These are phyloP conservation scores for Fusarium sp. DNA, from an alignment of 2,329 filamentous ascomycete genomes.

Conservation along the genomic window DNA sequence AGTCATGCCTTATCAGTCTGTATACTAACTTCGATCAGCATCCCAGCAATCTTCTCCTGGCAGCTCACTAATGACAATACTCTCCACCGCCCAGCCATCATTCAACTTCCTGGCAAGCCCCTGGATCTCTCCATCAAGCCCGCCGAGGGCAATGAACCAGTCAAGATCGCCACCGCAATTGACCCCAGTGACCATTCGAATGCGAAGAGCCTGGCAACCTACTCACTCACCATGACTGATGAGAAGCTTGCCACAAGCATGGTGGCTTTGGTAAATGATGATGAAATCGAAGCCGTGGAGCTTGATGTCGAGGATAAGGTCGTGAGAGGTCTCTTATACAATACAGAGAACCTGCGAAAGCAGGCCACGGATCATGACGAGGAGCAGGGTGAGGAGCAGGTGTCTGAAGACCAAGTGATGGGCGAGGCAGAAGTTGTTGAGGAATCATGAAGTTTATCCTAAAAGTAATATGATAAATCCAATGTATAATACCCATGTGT, in stretches of 20 bases:
- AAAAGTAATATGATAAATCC: neutral
- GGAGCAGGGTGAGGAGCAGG: slow-evolving; percentile 42
- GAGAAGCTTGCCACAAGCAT: slow-evolving; percentile 51
- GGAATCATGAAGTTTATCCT: neutral
- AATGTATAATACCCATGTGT: neutral
- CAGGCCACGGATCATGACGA: slow-evolving; percentile 48
- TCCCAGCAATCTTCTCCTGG: slow-evolving; percentile 76
- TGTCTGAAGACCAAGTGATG: slow-evolving; percentile 23
- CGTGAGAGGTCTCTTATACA: slow-evolving; percentile 60
- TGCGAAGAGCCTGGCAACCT: slow-evolving; percentile 51
- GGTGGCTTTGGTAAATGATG: slow-evolving; percentile 46
- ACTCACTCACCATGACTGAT: slow-evolving; percentile 51
- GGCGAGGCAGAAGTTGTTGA: slow-evolving; percentile 18
- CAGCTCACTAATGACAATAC: slow-evolving; percentile 62
- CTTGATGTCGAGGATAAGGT: slow-evolving; percentile 55
- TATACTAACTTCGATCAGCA: slow-evolving; percentile 53
- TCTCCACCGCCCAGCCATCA: slow-evolving; percentile 61
- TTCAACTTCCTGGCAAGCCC: slow-evolving; percentile 74
- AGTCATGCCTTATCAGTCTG: neutral
- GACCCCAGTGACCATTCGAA: slow-evolving; percentile 52
- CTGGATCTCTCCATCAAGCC: slow-evolving; percentile 64
- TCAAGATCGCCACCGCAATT: slow-evolving; percentile 56
- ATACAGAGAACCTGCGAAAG: slow-evolving; percentile 63
- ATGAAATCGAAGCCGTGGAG: slow-evolving; percentile 48
- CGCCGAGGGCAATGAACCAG: slow-evolving; percentile 36